These are phyloP conservation scores for Saturnispora silvae DNA, from an alignment of 805 yeast genomes.

Conservation along the genomic window DNA sequence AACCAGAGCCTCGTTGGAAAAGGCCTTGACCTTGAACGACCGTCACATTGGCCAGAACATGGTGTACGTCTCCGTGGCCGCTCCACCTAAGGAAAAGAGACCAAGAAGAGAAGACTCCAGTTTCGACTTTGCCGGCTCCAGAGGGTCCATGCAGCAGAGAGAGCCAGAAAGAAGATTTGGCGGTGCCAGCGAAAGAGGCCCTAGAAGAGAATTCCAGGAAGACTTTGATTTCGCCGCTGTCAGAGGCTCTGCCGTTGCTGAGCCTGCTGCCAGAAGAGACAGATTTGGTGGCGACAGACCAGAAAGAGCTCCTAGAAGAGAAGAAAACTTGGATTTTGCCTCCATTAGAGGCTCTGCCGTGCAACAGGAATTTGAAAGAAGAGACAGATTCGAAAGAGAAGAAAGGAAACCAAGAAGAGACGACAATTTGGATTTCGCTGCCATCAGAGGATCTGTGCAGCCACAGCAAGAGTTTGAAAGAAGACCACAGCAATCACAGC, in stretches of 20 bases:
- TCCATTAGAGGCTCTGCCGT: constrained; percentile 27
- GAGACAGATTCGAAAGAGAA: constrained; percentile 13
- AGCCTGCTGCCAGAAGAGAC: constrained; percentile 16
- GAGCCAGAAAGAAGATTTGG: constrained; percentile 3
- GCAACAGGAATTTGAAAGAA: constrained; percentile 2
- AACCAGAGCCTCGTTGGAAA: constrained; percentile 37
- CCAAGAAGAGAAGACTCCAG: constrained; percentile 25
- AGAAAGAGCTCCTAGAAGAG: constrained; percentile 13
- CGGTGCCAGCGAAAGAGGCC: constrained; percentile 11
- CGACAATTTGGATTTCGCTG: constrained; percentile 42
- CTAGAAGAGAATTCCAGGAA: constrained; percentile 11
- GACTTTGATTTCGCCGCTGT: constrained; percentile 47
- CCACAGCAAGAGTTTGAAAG: constrained; percentile 14
- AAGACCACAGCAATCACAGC: constrained; percentile 20
- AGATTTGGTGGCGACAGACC: constrained; percentile 2
- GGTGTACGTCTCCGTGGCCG: constrained; percentile 47
- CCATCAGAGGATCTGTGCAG: constrained; percentile 22
- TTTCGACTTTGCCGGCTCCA: constrained; percentile 48
- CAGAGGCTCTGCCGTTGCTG: constrained; percentile 19
- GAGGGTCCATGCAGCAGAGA: constrained; percentile 22
- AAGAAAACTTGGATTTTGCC: constrained; percentile 42
- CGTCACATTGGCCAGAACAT: constrained; percentile 38
- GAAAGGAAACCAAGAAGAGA: constrained; percentile 25
- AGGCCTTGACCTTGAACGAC: constrained; percentile 37
- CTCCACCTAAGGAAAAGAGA: constrained; percentile 38